Conservation (phyloP, 768 basidiomycete species). For the Kwoniella botswanensis region DNA sequence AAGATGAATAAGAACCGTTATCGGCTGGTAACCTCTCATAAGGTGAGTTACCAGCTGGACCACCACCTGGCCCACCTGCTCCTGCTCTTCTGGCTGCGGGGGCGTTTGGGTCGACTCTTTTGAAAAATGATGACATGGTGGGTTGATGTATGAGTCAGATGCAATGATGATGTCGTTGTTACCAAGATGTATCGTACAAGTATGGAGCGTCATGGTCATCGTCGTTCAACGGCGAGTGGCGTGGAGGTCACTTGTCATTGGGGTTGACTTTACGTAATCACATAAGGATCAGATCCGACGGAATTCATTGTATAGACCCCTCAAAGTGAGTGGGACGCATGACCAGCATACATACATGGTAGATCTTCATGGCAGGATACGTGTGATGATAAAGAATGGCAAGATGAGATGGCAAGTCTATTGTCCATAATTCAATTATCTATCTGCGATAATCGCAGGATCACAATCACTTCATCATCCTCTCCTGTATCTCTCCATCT, state of each 20-base stretch:
- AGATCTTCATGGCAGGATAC: too few relatives aligned
- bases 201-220: not conserved
- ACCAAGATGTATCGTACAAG: too few relatives aligned
- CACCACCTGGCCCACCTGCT: conserved; percentile 15
- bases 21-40: conserved; percentile 51
- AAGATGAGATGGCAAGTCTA: too few relatives aligned
- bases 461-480: conserved; percentile 22
- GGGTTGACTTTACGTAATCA: not conserved
- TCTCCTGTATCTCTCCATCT: conserved; percentile 64
- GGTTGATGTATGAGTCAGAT: not conserved
- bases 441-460: too few relatives aligned
- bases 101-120: conserved; percentile 47
- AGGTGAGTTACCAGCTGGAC: conserved; percentile 21
- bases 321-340: too few relatives aligned
- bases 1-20: conserved; percentile 35
- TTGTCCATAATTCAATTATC: too few relatives aligned
- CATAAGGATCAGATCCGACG: not conserved
- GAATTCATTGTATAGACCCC: not conserved
- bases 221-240: conserved; percentile 10
- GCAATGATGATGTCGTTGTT: not conserved
- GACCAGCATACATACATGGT: too few relatives aligned
- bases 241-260: conserved; percentile 4
- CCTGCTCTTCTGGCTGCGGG: conserved; percentile 46
- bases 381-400: too few relatives aligned
- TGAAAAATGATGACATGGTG: conserved; percentile 56